Base-by-base conservation (phyloP, 2,329 filamentous ascomycete genomes). In the Hortaea sp. region DNA sequence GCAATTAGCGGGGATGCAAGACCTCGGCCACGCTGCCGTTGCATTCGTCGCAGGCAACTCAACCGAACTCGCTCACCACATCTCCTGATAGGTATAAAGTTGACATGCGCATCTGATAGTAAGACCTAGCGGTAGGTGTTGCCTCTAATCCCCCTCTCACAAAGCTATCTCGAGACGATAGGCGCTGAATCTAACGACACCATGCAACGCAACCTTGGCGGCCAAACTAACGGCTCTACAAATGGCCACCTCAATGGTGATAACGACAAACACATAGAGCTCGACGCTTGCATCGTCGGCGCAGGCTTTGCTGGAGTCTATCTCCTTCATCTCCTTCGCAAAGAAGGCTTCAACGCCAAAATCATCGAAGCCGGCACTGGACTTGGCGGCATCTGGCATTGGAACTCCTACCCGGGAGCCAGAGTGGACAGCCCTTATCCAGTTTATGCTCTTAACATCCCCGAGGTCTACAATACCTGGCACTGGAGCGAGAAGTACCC, bases 211-310 rank as follows among this genome's bases (percentile, higher is more conserved):
- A 20, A 20, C 20, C 20, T 20, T 20, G 20, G 20, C 20, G 20
- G 20, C 20, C 20, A 20, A 20, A 20, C 20, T 20, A 20, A 20
- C 20, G 20, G 20, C 20, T 20, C 20, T 20, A 20, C 20, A 20
- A 13, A 35, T 13, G 34, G 9, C 35, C 11, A 41, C 11, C 9
- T 27, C 7, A 30, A 44, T 20, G 42, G 35, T 12, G n/a, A 35
- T 11, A 30, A 6, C 10, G 28, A 5, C 6, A 38, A 41, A 9
- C 44, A 49, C 27, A 29, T 39, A 58, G 13, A 86, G 88, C 50
- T 87, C 82, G 56, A 58, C 31, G 56, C 56, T 5, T 45, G 60
- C 13, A 55, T 61, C 12, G 54, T 61, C 7, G 59, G 59, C 5
- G 57, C 57, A 30, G 59, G 57, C 3, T 61, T 61, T 29, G 57